Conservation (phyloP, 495 filamentous ascomycete genomes). For the Penicillium mononematosum region DNA sequence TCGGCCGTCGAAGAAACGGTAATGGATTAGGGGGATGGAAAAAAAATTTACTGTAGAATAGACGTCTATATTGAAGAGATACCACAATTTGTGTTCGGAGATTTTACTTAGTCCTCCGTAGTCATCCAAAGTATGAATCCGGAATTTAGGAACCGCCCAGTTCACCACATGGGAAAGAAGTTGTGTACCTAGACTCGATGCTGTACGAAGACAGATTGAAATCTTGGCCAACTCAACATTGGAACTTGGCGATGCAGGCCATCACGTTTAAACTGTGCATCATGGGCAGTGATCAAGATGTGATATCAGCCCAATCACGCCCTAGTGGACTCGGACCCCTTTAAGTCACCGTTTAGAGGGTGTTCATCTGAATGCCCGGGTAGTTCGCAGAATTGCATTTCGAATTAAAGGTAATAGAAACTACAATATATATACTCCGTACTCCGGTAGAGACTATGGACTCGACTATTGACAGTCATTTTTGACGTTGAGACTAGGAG, state of each 20-base stretch:
- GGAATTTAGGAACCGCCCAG: constrained; percentile 5
- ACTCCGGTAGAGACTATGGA: too few relatives aligned
- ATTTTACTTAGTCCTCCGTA: neutral
- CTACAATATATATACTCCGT: too few relatives aligned
- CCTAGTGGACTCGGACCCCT: neutral
- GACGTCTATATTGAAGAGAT: constrained; percentile 16
- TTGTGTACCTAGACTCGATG: constrained; percentile 1
- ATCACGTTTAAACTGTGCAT: constrained; percentile 10
- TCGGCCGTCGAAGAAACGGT: constrained; percentile 61
- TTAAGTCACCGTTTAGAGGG: neutral
- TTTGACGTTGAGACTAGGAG: constrained; percentile 9
- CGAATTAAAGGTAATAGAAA: neutral
- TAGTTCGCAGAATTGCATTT: neutral
- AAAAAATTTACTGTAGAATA: constrained; percentile 11
- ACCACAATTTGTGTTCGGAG: constrained; percentile 12
- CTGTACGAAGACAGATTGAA: constrained; percentile 5
- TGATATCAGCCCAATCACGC: constrained; percentile 11
- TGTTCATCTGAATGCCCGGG: neutral
- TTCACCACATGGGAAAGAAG: constrained; percentile 12
- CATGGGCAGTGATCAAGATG: neutral
- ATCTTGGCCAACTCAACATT: neutral
- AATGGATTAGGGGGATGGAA: neutral
- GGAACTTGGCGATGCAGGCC: constrained; percentile 5
- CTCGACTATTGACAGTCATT: neutral
- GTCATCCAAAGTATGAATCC: neutral